Base-by-base conservation (phyloP, 129 eudicot genomes). In the Cynara cardunculus region DNA sequence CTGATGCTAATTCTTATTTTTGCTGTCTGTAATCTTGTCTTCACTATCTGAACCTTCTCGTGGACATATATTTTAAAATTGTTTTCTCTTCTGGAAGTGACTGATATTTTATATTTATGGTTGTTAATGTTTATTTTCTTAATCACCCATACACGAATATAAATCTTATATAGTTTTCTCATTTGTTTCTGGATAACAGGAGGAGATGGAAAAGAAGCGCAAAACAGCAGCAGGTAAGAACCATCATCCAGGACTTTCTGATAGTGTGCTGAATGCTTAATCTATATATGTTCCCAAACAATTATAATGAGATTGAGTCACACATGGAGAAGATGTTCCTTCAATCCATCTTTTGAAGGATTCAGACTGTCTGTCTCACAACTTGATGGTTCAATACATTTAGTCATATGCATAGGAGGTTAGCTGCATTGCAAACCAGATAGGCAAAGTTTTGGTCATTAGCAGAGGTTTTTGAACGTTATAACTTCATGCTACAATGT, bases 121-220 rank as follows among this genome's bases (percentile, higher is more conserved):
- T 80, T 31, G 25, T 62, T 64, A 64, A 19, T 22, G 16, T 64
- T 21, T 24, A 64, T 64, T 28, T 56, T 56, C 65, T 56, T 39
- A 25, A 61, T 72, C 19, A 67, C 30, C 26, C 68, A 81, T 62
- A 39, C 68, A 65, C 5, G 7, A 19, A 32, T 24, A 22, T 61
- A 9, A 35, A 80, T 80, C 53, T 81, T 81, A 71, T 69, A 34
- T 49, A 25, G 4, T 39, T 76, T 62, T 77, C 46, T 82, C 26
- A 26, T 75, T 75, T 85, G 80, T 83, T 59, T 76, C 25, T 77
- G 85, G 81, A 34, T 82, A 79, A 84, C 92, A 93, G 98, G 98
- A 92, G 86, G 97, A 86, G 82, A 87, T 93, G 98, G 86, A 88
- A 61, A 93, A 82, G 84, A 89, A 87, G 67, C 87, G 79, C 71